phyloP scores from a whole-genome alignment of 257 asterid genomes.

The Echites panduratus region DNA sequence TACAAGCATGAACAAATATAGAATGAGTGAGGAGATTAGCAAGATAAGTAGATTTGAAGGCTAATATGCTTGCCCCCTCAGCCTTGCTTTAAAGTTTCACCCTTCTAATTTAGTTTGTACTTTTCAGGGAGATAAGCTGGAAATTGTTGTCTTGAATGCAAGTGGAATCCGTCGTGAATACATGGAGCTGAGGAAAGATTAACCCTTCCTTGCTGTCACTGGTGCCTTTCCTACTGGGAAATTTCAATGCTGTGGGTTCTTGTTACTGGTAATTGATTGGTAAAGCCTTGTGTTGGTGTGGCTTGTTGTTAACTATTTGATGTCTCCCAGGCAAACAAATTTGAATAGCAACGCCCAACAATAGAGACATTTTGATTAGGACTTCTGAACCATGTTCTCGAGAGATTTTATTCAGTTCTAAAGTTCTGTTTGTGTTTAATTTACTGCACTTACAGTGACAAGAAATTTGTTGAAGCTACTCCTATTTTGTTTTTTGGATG shows the following conservation, averaged over 20 bases:
- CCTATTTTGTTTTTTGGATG: neutral
- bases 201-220: constrained; percentile 5
- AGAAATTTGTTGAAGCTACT: neutral
- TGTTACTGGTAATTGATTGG: constrained; percentile 8
- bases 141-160: constrained; percentile 34
- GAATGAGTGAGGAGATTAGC: neutral
- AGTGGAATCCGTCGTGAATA: constrained; percentile 30
- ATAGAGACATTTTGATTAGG: neutral
- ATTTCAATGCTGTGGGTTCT: no score
- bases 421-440: neutral
- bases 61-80: neutral
- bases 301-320: constrained; percentile 1
- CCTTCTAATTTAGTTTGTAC: neutral
- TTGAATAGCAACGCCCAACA: neutral
- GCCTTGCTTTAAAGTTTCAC: neutral
- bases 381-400: neutral
- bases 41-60: neutral
- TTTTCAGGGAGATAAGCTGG: constrained; percentile 24
- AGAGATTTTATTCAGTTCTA: neutral
- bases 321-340: neutral
- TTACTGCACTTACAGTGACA: neutral
- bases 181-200: constrained; percentile 44
- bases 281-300: neutral
- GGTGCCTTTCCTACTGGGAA: neutral
- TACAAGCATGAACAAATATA: neutral